phyloP scores from a whole-genome alignment of 2,329 filamentous ascomycete species.

The Neospermospora avenae region DNA sequence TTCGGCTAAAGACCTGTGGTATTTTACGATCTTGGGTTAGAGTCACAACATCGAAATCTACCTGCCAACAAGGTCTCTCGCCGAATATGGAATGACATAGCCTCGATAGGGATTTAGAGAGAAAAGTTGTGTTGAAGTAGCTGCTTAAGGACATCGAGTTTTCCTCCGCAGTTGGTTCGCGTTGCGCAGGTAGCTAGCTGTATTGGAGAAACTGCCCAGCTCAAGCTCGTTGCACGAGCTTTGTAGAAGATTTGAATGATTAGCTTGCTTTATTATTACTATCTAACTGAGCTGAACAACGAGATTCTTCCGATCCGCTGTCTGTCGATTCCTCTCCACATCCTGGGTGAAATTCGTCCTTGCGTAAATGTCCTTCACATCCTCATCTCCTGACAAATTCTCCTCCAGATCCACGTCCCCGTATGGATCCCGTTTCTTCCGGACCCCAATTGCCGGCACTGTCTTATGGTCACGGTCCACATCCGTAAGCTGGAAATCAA shows the following conservation, averaged over 20 bases:
- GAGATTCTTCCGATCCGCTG: slow-evolving; percentile 15
- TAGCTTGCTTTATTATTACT: background rate
- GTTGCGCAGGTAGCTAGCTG: background rate
- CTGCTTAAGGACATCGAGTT: too few species aligned
- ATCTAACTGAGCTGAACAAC: slow-evolving; percentile 9
- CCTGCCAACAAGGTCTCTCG: too few species aligned
- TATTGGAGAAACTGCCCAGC: background rate
- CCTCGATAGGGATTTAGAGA: too few species aligned
- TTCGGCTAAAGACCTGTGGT: too few species aligned
- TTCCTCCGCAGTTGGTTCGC: background rate
- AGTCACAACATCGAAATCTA: too few species aligned
- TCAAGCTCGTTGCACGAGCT: background rate
- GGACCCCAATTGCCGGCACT: slow-evolving; percentile 1
- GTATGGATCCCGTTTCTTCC: background rate
- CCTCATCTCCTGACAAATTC: background rate
- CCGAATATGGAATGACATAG: too few species aligned
- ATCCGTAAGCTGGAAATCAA: background rate
- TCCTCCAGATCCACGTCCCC: background rate
- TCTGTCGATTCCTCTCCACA: slow-evolving; percentile 12
- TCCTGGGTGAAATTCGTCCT: slow-evolving; percentile 14
- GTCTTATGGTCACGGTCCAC: background rate
- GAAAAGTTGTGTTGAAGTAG: too few species aligned
- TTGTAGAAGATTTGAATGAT: background rate
- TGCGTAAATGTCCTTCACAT: slow-evolving; percentile 9
- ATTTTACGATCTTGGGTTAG: too few species aligned